A percentile compares a stretch with the other conserved stretches of the same genome.
Evolutionary conservation across 305 asterid genomes (phyloP).

Genomic region (Euphrasia arctica): DNA sequence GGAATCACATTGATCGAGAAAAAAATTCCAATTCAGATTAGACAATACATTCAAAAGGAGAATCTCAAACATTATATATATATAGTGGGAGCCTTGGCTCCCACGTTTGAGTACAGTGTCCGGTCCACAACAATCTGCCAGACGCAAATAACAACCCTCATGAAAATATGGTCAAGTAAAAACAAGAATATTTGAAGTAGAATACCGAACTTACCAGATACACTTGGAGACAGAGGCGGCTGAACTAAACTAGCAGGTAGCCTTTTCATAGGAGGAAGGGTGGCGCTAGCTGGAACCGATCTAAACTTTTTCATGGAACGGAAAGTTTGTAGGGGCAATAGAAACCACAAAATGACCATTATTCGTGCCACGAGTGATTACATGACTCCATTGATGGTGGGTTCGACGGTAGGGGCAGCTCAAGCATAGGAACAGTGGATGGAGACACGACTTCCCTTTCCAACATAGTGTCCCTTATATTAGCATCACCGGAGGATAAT

Average conservation of each 20-base stretch:
- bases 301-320: constrained; percentile 52
- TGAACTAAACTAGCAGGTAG: constrained; percentile 71
- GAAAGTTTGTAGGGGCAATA: constrained; percentile 56
- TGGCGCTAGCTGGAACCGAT: constrained; percentile 39
- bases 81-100: constrained; percentile 81
- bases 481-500: constrained; percentile 40
- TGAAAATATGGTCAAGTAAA: constrained; percentile 21
- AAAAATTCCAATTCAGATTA: constrained; percentile 72
- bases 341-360: constrained; percentile 40
- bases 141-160: constrained; percentile 25
- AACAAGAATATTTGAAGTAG: not conserved
- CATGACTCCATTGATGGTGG: constrained; percentile 35
- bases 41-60: constrained; percentile 83
- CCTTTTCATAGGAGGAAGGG: constrained; percentile 40
- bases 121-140: constrained; percentile 88
- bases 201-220: constrained; percentile 50
- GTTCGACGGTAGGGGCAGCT: constrained; percentile 39
- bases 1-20: constrained; percentile 76
- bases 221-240: constrained; percentile 76
- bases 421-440: constrained; percentile 31
- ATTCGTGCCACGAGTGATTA: constrained; percentile 39
- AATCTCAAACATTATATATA: constrained; percentile 78
- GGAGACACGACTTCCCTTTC: constrained; percentile 38
- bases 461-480: constrained; percentile 36
- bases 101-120: constrained; percentile 79